These are phyloP conservation scores for Echites panduratus DNA, from an alignment of 257 asterid genomes.

Conservation along the genomic window DNA sequence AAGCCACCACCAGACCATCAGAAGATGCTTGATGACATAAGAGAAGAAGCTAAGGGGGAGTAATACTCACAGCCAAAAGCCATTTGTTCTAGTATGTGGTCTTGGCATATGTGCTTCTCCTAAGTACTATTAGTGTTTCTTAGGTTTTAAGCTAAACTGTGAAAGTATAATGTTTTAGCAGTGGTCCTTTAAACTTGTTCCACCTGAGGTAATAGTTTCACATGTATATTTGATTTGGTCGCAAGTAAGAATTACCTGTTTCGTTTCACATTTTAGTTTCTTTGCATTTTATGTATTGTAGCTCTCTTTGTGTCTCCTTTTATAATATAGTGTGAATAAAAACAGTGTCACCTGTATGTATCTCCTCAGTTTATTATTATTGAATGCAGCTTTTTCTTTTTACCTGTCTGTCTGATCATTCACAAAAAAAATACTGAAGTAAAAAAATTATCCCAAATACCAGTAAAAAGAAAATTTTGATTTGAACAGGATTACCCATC, in stretches of 20 bases:
- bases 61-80: not conserved
- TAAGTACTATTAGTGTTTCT: not conserved
- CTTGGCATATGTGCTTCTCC: not conserved
- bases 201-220: constrained; percentile 5
- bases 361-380: no score
- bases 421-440: no score
- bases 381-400: no score
- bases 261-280: not conserved
- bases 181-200: not conserved
- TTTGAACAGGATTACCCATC: no score
- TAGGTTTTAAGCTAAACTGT: constrained; percentile 2
- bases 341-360: no score
- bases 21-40: constrained; percentile 38
- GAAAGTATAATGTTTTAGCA: not conserved
- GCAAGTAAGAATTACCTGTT: not conserved
- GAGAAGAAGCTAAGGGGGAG: not conserved
- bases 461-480: no score
- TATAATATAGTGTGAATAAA: no score
- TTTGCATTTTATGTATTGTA: not conserved
- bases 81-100: not conserved
- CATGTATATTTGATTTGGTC: not conserved
- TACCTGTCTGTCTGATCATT: no score
- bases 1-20: constrained; percentile 16
- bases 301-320: not conserved
- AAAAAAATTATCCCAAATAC: no score